A percentile compares a stretch with the other conserved stretches of the same genome.
Evolutionary conservation across 177 flowering plant species (phyloP).

Genomic region (Tripterygium wilfordii): DNA sequence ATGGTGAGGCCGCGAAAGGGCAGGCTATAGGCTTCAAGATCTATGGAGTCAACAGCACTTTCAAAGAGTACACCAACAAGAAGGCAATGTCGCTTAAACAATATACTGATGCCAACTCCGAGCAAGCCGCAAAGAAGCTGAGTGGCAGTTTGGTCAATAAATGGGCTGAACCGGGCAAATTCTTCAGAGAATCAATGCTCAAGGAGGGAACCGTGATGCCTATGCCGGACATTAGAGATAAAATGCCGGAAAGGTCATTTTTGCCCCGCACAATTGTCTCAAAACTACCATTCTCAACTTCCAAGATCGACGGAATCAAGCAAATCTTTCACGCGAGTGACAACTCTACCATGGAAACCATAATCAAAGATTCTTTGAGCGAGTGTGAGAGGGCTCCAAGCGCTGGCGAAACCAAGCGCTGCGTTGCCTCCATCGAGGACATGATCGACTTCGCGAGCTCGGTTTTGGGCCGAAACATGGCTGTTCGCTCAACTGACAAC

Average conservation of each 20-base stretch:
- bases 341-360: slow-evolving; percentile 34
- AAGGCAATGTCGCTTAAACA: slow-evolving; percentile 18
- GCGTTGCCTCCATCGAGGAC: slow-evolving; percentile 55
- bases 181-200: slow-evolving; percentile 47
- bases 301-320: slow-evolving; percentile 34
- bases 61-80: slow-evolving; percentile 41
- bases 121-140: neutral
- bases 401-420: slow-evolving; percentile 52
- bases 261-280: slow-evolving; percentile 45
- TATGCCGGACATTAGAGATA: slow-evolving; percentile 60
- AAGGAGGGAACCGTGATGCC: slow-evolving; percentile 44
- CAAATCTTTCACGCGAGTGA: slow-evolving; percentile 39
- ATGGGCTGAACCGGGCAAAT: slow-evolving; percentile 64
- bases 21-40: slow-evolving; percentile 23
- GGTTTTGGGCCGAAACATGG: slow-evolving; percentile 42
- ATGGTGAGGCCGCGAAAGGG: slow-evolving; percentile 26
- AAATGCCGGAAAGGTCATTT: slow-evolving; percentile 64
- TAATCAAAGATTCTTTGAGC: slow-evolving; percentile 22
- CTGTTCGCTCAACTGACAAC: slow-evolving; percentile 35
- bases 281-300: slow-evolving; percentile 46
- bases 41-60: slow-evolving; percentile 41
- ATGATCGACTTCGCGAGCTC: slow-evolving; percentile 63
- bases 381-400: slow-evolving; percentile 58
- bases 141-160: slow-evolving; percentile 31
- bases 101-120: slow-evolving; percentile 21